Evolutionary conservation across 768 basidiomycete species (phyloP).

Genomic region (Tubosaeta sp.): DNA sequence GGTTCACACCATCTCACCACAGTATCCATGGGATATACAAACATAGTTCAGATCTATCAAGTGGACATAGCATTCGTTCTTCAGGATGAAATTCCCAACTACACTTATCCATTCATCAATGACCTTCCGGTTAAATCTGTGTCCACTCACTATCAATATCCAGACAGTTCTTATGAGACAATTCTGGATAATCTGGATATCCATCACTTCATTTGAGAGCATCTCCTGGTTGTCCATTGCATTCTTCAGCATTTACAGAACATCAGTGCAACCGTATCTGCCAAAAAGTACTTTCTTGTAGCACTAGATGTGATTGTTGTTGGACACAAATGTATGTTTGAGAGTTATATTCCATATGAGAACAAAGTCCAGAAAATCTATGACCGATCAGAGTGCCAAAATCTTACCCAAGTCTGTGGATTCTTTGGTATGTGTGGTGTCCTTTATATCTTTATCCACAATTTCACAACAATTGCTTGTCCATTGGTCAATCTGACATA

Average conservation of each 20-base stretch:
- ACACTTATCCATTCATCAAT: constrained; percentile 37
- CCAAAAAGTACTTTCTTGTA: constrained; percentile 33
- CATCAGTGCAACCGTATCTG: constrained; percentile 35
- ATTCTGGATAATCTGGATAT: constrained; percentile 36
- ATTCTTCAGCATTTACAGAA: constrained; percentile 26
- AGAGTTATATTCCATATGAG: constrained; percentile 30
- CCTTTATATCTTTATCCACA: constrained; percentile 26
- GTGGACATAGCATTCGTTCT: constrained; percentile 37
- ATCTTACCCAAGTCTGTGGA: constrained; percentile 16
- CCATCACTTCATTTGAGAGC: constrained; percentile 37
- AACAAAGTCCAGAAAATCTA: constrained; percentile 24
- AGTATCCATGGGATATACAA: constrained; percentile 41
- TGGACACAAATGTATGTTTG: constrained; percentile 36
- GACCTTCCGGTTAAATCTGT: constrained; percentile 35
- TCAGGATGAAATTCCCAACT: constrained; percentile 36
- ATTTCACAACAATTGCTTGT: constrained; percentile 17
- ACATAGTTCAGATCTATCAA: constrained; percentile 38
- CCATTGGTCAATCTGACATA: constrained; percentile 24
- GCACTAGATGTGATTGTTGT: constrained; percentile 27
- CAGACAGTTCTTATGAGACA: constrained; percentile 31
- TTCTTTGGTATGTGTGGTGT: constrained; percentile 31
- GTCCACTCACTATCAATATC: constrained; percentile 23
- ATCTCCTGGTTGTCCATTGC: constrained; percentile 33
- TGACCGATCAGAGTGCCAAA: constrained; percentile 26
- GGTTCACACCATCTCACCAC: not conserved